These are phyloP conservation scores for Metschnikowia borealis DNA, from an alignment of 805 yeast species.

Conservation along the genomic window DNA sequence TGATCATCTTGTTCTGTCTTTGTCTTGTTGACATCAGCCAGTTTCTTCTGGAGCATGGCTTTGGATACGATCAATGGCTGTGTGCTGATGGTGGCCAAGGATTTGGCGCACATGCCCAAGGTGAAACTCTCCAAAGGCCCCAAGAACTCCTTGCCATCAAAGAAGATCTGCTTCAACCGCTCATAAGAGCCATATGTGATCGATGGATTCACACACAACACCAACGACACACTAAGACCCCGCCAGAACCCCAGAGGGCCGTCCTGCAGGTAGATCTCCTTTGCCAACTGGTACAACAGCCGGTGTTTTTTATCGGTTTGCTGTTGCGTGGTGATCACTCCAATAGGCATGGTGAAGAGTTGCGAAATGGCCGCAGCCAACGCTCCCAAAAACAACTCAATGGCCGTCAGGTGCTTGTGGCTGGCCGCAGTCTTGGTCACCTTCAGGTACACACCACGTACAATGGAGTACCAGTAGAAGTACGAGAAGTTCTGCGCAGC, in stretches of 20 bases:
- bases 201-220: slow-evolving; percentile 77
- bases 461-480: slow-evolving; percentile 82
- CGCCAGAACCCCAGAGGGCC: slow-evolving; percentile 76
- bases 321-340: slow-evolving; percentile 61
- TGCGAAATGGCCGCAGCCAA: slow-evolving; percentile 81
- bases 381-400: slow-evolving; percentile 72
- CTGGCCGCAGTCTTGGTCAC: slow-evolving; percentile 32
- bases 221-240: slow-evolving; percentile 76
- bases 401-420: slow-evolving; percentile 49
- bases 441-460: slow-evolving; percentile 52
- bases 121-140: slow-evolving; percentile 62
- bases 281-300: slow-evolving; percentile 28
- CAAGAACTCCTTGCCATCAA: slow-evolving; percentile 40
- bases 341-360: slow-evolving; percentile 75
- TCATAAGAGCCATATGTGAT: slow-evolving; percentile 82
- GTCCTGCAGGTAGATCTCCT: slow-evolving; percentile 55
- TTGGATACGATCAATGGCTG: slow-evolving; percentile 85
- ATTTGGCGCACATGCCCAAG: slow-evolving; percentile 76
- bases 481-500: slow-evolving; percentile 79
- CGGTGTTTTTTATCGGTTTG: slow-evolving; percentile 49
- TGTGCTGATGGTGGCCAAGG: slow-evolving; percentile 73
- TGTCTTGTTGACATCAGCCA: slow-evolving; percentile 11
- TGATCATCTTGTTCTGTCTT: slow-evolving; percentile 22
- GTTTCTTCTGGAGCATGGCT: slow-evolving; percentile 66
- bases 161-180: slow-evolving; percentile 53